Percentiles rank a stretch among this genome's conserved stretches.
These are phyloP conservation scores for Pythium sp. DNA, from an alignment of 352 stramenopile genomes.

Conservation along the genomic window DNA sequence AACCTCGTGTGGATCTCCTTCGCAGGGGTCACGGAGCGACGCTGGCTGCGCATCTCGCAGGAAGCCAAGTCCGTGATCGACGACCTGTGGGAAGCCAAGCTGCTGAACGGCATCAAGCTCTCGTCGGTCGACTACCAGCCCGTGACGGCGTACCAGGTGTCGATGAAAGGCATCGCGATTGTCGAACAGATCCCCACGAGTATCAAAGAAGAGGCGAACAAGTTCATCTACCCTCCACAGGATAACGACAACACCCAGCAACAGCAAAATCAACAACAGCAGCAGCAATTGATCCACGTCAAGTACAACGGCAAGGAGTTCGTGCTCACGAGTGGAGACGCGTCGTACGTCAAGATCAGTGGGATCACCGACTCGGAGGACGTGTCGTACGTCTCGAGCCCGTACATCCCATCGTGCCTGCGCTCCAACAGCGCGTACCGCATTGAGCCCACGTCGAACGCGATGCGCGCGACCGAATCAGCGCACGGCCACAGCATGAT, in stretches of 20 bases:
- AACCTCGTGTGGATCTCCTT: constrained; percentile 91
- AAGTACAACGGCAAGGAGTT: constrained; percentile 77
- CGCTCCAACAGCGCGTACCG: constrained; percentile 88
- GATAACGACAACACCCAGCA: not conserved
- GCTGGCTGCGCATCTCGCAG: constrained; percentile 92
- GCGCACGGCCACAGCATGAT: constrained; percentile 88
- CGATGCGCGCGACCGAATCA: constrained; percentile 88
- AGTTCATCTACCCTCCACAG: constrained; percentile 45
- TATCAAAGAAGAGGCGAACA: constrained; percentile 64
- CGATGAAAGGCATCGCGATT: constrained; percentile 85
- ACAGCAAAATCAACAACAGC: not conserved
- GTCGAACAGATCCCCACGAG: constrained; percentile 83
- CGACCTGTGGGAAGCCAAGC: constrained; percentile 92
- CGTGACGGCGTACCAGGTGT: constrained; percentile 95
- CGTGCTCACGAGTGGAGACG: constrained; percentile 49
- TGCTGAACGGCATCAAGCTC: constrained; percentile 95
- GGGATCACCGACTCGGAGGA: constrained; percentile 96
- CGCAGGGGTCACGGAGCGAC: constrained; percentile 65
- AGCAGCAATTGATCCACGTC: constrained; percentile 36
- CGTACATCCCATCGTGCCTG: constrained; percentile 95
- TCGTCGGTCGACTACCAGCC: constrained; percentile 92
- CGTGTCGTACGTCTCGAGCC: constrained; percentile 96
- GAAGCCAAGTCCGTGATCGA: constrained; percentile 96
- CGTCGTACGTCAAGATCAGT: constrained; percentile 87
- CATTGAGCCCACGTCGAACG: constrained; percentile 93